Evolutionary conservation across 257 asterid genomes (phyloP).

Genomic region (Solanum boliviense): DNA sequence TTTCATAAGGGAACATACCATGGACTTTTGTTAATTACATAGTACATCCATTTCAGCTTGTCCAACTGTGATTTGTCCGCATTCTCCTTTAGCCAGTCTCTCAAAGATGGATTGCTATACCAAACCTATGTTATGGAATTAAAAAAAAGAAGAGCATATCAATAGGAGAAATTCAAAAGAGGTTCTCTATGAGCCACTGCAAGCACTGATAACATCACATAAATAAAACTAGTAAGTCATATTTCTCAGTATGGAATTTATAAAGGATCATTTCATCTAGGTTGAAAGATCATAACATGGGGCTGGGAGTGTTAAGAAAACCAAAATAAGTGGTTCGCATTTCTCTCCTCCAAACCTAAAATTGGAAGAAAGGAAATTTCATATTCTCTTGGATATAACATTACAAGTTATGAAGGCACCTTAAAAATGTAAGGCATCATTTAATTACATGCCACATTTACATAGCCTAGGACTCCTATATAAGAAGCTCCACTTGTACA

Average conservation of each 20-base stretch:
- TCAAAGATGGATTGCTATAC: constrained; percentile 76
- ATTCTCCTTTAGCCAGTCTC: constrained; percentile 73
- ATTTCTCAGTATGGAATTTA: not conserved
- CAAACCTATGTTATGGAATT: constrained; percentile 52
- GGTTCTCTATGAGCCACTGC: not conserved
- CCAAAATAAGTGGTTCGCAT: not conserved
- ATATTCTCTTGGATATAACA: not conserved
- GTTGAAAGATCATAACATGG: not conserved
- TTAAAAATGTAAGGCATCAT: not conserved
- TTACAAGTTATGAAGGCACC: not conserved
- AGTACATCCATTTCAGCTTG: constrained; percentile 76
- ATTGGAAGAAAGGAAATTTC: not conserved
- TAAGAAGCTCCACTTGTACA: not conserved
- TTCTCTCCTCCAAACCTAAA: not conserved
- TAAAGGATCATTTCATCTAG: not conserved
- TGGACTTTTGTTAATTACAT: constrained; percentile 75
- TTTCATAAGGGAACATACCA: constrained; percentile 37
- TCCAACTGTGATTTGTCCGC: constrained; percentile 58
- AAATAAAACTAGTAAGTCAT: not conserved
- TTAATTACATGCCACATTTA: not conserved
- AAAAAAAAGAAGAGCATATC: not conserved
- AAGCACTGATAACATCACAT: not conserved
- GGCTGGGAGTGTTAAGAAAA: not conserved
- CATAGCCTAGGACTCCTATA: not conserved
- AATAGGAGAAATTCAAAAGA: not conserved